Base-by-base conservation (phyloP, 2,329 filamentous ascomycete species). In the Zasmidium citrigriseum region DNA sequence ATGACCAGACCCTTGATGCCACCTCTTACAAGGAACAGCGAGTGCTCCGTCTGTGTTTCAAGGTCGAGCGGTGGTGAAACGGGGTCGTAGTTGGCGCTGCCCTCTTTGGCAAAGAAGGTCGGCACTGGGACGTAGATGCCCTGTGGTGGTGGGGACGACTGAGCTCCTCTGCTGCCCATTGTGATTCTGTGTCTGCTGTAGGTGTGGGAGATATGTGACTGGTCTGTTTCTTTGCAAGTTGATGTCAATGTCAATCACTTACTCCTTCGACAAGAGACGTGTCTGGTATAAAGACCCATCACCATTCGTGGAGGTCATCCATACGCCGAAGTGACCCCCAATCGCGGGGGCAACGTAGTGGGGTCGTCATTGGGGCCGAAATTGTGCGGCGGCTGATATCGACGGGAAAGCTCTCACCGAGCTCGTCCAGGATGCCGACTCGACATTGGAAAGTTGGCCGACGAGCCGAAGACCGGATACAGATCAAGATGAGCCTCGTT, bases 1-100 rank as follows among this genome's bases (percentile, higher is more conserved):
- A 88, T 76, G 11, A 88, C 83, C 23, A 88, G 76, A 21, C 86
- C 86, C 25, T 77, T 78, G 65, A 88, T 82, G 56, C 86, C 86
- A 63, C 80, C 79, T 53, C 79, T 77, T 38, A 85, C 85, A 38
- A 88, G 82, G 68, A 84, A 85, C 5, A 88, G 68, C 10, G 79
- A 80, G 76, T 88, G 85, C 24, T 78, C 76, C 22, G 78, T 76
- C 67, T 89, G 86, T 0, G 84, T 80, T 48, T 81, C 76, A 58
- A 85, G 73, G 66, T 89, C 86, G 52, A 88, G 75, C 5, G 80
- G 76, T 23, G 83, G 75, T 48, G 81, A 78, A 47, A 79, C 70
- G 5, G 77, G 65, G 48, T 78, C 73, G 59, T 78, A 80, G 49
- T 76, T 70, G 25, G 78, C 70, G 4, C 77, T 68, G 49, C 70